Evolutionary conservation across 306 rosid genomes (phyloP).

Genomic region (Inga leiocalycina): DNA sequence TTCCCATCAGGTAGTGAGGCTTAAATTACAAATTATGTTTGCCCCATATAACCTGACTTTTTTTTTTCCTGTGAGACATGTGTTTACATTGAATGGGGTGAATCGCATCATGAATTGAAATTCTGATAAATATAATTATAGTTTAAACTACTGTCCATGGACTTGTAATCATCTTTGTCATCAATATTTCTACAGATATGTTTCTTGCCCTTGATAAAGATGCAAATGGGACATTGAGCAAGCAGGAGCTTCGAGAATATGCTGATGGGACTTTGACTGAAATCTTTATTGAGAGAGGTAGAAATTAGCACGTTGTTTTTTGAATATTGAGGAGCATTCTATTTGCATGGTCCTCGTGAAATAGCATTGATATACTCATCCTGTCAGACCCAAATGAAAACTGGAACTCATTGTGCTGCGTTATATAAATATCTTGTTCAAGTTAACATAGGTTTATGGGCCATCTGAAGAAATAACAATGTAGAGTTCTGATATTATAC

Average conservation of each 20-base stretch:
- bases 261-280: conserved; percentile 97
- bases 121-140: neutral
- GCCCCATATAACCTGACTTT: neutral
- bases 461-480: neutral
- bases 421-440: neutral
- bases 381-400: neutral
- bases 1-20: neutral
- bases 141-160: conserved; percentile 7
- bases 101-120: conserved; percentile 1
- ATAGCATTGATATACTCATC: neutral
- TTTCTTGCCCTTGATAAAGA: conserved; percentile 94
- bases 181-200: conserved; percentile 64
- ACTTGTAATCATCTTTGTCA: conserved; percentile 21
- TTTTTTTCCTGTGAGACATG: neutral
- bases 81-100: neutral
- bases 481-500: neutral
- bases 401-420: neutral
- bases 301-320: neutral
- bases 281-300: conserved; percentile 97
- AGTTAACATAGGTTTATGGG: neutral
- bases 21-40: neutral
- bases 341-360: conserved; percentile 7
- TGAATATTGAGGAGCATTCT: conserved; percentile 16
- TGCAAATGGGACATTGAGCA: conserved; percentile 78
- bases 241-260: conserved; percentile 95